A percentile compares a stretch with the other conserved stretches of the same genome.
Conservation (phyloP, 2,329 filamentous ascomycete species). For the Aureobasidium vineae region DNA sequence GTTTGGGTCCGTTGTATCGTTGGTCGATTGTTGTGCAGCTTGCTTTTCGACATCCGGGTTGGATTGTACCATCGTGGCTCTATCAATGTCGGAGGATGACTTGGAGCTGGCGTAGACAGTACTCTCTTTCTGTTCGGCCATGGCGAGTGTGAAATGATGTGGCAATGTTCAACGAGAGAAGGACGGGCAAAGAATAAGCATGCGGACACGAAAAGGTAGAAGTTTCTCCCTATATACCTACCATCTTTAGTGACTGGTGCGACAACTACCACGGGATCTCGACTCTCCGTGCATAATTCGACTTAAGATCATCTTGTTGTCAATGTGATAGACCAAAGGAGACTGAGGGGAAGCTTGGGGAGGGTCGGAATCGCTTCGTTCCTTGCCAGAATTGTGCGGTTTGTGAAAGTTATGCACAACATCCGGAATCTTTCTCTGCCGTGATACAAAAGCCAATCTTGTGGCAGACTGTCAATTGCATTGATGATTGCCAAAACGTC, state of each 20-base stretch:
- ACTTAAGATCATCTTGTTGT: background rate
- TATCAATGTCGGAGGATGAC: background rate
- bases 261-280: background rate
- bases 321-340: background rate
- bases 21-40: background rate
- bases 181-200: background rate
- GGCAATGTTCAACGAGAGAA: background rate
- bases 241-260: background rate
- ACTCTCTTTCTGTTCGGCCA: background rate
- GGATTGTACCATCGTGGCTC: background rate
- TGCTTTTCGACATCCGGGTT: constrained; percentile 5
- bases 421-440: background rate
- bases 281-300: background rate
- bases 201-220: too few species aligned
- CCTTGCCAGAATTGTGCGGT: background rate
- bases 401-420: background rate
- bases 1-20: constrained; percentile 50
- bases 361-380: background rate
- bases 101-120: background rate
- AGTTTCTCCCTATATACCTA: background rate
- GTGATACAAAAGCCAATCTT: background rate
- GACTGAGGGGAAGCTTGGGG: background rate
- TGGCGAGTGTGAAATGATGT: background rate
- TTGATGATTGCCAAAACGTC: background rate
- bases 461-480: background rate